Conservation (phyloP, 1,139 yeast species). For the Meyerozyma elateridarum region DNA sequence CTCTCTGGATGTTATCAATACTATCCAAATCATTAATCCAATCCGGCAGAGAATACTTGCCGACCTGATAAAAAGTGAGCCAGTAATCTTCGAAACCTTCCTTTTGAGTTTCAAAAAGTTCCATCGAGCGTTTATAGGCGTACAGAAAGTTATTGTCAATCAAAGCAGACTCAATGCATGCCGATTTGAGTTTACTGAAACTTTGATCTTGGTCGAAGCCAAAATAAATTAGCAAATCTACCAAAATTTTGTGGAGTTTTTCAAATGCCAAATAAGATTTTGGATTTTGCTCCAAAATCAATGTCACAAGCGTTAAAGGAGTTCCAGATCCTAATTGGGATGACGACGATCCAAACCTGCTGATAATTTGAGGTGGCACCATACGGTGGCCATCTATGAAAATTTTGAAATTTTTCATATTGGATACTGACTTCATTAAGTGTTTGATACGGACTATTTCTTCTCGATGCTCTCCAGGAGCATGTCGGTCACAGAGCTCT, state of each 20-base stretch:
- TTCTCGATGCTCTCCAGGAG: conserved; percentile 12
- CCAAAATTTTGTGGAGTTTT: conserved; percentile 37
- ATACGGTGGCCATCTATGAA: conserved; percentile 6
- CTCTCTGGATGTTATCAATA: conserved; percentile 16
- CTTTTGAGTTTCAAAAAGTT: conserved; percentile 18
- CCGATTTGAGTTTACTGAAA: conserved; percentile 37
- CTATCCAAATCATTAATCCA: conserved; percentile 33
- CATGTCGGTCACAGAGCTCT: conserved; percentile 24
- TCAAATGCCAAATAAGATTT: conserved; percentile 47
- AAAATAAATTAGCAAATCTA: conserved; percentile 34
- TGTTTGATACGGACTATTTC: conserved; percentile 24
- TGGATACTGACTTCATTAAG: conserved; percentile 25
- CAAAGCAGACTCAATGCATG: conserved; percentile 57
- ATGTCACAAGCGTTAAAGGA: conserved; percentile 27
- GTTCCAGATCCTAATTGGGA: conserved; percentile 14
- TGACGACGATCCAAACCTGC: conserved; percentile 17
- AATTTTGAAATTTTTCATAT: conserved; percentile 32
- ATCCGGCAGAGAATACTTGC: conserved; percentile 46
- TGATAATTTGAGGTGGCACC: conserved; percentile 27
- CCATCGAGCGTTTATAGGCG: conserved; percentile 39
- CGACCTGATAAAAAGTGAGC: conserved; percentile 62
- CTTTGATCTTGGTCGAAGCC: conserved; percentile 4
- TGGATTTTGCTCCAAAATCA: conserved; percentile 52
- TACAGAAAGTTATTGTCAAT: conserved; percentile 49
- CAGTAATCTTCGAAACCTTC: conserved; percentile 38